Evolutionary conservation across 23 red algal species (phyloP).

Genomic region (Agarophyton chilense): DNA sequence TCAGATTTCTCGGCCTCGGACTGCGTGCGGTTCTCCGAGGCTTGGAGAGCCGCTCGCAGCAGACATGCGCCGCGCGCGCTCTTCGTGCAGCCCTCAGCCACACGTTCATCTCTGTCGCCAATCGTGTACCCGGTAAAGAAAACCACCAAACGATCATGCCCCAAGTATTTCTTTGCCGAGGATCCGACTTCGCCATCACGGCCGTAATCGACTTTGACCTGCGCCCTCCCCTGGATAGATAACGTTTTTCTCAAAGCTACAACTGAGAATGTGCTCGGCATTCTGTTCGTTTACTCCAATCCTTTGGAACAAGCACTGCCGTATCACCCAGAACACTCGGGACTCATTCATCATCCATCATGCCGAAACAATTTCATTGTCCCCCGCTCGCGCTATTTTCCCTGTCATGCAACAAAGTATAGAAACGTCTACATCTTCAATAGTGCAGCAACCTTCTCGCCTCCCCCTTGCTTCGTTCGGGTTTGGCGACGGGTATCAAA

Average conservation of each 20-base stretch:
- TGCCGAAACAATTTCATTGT: background rate
- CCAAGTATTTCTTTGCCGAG: too few relatives aligned
- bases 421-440: background rate
- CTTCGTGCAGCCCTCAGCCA: background rate
- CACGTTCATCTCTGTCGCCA: background rate
- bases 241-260: too few relatives aligned
- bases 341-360: background rate
- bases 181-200: too few relatives aligned
- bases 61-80: background rate
- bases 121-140: too few relatives aligned
- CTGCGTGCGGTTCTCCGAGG: too few relatives aligned
- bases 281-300: background rate
- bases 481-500: slow-evolving; percentile 15
- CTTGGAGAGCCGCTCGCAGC: background rate
- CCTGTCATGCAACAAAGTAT: background rate
- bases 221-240: too few relatives aligned
- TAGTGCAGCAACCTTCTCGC: background rate
- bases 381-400: background rate
- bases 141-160: too few relatives aligned
- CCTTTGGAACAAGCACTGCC: background rate
- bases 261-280: background rate
- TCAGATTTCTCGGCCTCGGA: background rate
- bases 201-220: too few relatives aligned
- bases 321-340: background rate
- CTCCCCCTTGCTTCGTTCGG: background rate